Evolutionary conservation across 1,284 basidiomycete species (phyloP).

Genomic region (Coniophora puteana): DNA sequence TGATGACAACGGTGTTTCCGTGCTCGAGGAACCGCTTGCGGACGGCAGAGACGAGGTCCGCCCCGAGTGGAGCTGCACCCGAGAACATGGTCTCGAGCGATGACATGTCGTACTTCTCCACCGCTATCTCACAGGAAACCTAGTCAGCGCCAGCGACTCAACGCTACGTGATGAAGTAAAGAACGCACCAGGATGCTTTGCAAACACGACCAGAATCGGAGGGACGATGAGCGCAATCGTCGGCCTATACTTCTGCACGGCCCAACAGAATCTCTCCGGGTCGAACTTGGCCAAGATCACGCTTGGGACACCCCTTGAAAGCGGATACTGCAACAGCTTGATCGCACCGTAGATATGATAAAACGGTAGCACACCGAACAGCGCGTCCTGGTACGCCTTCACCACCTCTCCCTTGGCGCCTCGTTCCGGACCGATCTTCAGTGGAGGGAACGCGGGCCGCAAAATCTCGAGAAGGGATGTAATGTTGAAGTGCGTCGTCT

Average conservation of each 20-base stretch:
- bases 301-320: constrained; percentile 54
- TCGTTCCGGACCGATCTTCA: constrained; percentile 24
- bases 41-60: constrained; percentile 49
- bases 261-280: constrained; percentile 63
- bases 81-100: constrained; percentile 61
- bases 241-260: constrained; percentile 63
- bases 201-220: constrained; percentile 75
- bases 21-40: constrained; percentile 35
- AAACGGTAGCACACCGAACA: constrained; percentile 58
- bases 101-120: constrained; percentile 68
- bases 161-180: neutral
- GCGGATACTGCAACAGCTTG: constrained; percentile 58
- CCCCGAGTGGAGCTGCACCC: constrained; percentile 82
- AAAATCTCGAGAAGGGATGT: constrained; percentile 46
- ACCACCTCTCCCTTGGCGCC: neutral
- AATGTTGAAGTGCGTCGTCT: constrained; percentile 69
- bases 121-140: constrained; percentile 34
- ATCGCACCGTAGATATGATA: constrained; percentile 53
- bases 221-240: constrained; percentile 74
- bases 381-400: constrained; percentile 38
- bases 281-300: constrained; percentile 76
- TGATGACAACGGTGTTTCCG: constrained; percentile 31
- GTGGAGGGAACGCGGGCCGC: constrained; percentile 33
- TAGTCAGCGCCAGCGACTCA: neutral
- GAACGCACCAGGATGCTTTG: constrained; percentile 55